Evolutionary conservation across 1,139 yeast genomes (phyloP).

Genomic region (Geotrichum phurueaensis): DNA sequence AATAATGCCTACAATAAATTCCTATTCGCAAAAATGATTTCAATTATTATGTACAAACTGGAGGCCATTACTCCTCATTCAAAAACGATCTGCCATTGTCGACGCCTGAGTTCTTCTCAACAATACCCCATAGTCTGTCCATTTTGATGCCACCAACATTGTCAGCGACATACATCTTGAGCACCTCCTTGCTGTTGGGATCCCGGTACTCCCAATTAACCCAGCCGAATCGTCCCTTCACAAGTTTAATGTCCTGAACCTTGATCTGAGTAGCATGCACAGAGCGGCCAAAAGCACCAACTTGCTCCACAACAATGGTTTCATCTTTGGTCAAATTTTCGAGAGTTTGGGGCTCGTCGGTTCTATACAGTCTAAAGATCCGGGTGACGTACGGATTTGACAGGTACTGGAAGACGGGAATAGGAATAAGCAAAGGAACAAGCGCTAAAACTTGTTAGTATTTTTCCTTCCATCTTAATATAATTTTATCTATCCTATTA

Average conservation of each 20-base stretch:
- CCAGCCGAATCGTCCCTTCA: constrained; percentile 45
- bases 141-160: constrained; percentile 74
- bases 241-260: constrained; percentile 45
- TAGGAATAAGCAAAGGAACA: constrained; percentile 53
- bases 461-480: too few species aligned
- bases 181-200: constrained; percentile 31
- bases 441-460: constrained; percentile 41
- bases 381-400: constrained; percentile 66
- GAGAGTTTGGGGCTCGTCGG: constrained; percentile 52
- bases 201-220: constrained; percentile 48
- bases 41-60: constrained; percentile 3
- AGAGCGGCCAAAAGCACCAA: constrained; percentile 60
- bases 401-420: constrained; percentile 49
- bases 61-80: constrained; percentile 14
- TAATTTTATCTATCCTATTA: background rate
- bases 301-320: constrained; percentile 60
- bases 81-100: constrained; percentile 55
- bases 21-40: background rate
- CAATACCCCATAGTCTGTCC: constrained; percentile 80
- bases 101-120: constrained; percentile 59
- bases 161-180: constrained; percentile 57
- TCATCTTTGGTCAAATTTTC: constrained; percentile 59
- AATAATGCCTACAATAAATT: background rate
- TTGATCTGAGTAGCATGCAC: constrained; percentile 56
- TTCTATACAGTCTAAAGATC: constrained; percentile 59